Evolutionary conservation across 192 early-diverging fungal species (phyloP), one percentile per base, ranked within the genome.

Genomic region (Rhizoclosmatium sp.): DNA sequence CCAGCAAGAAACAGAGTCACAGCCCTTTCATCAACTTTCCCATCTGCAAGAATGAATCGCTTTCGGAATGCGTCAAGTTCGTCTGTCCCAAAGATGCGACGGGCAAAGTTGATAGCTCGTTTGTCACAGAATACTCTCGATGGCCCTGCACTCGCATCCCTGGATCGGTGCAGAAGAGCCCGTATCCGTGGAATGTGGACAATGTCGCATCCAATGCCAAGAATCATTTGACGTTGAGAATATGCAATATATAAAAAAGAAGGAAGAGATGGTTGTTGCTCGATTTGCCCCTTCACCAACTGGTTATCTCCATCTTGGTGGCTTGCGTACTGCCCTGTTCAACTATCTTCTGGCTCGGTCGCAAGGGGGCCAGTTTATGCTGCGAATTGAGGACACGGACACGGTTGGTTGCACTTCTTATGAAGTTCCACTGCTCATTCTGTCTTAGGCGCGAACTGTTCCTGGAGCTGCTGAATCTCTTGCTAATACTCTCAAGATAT

Each of bases 351-450:
- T 96, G 16, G 92, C 97, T 2, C 87, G 89, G n/a, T 85, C 92
- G 59, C 85, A 87, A 5, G 88, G 91, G 23, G 95, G 95, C 4
- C 68, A 80, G 31, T 96, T 96, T 84, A 85, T 97, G 65, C 80
- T 98, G 69, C 89, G 97, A 73, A 95, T 98, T 71, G 97, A 98
- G 76, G 97, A 98, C 82, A 98, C 97, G 1, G 97, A 98, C 83
- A 86, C 86, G 76, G 91, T 92, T 82, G 42, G 47, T 16, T 10
- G 21, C 10, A 44, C 9, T 19, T 19, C 9, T 31, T 59, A 7
- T 47, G 47, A 12, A 64, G 5, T 5, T 47, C 14, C 0, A 54
- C 23, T 49, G 16, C 21, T 3, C 45, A 81, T 19, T 42, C 21
- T 54, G 47, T 39, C n/a, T n/a, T 47, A 79, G 91, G 87, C 87